A percentile compares a stretch with the other conserved stretches of the same genome.
Conservation (phyloP, 2,329 filamentous ascomycete species). For the Penicillium thymicola region DNA sequence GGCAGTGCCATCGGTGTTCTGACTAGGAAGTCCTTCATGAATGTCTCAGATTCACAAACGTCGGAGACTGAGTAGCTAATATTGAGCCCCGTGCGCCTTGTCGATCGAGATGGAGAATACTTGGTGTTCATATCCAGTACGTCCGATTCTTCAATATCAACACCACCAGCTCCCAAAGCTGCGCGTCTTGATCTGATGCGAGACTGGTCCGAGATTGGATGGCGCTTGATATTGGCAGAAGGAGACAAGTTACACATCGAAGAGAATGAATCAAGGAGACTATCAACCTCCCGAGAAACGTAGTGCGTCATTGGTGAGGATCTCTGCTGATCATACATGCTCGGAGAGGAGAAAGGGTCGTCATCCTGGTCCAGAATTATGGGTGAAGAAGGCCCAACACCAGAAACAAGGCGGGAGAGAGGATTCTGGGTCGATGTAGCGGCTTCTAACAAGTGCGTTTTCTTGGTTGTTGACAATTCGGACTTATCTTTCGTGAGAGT, state of each 20-base stretch:
- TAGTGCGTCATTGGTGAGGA: conserved; percentile 1
- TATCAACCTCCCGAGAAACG: conserved; percentile 20
- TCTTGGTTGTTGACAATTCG: conserved; percentile 28
- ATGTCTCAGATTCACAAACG: neutral
- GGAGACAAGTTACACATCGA: conserved; percentile 21
- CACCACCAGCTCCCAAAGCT: conserved; percentile 2
- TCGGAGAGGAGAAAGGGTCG: conserved; percentile 13
- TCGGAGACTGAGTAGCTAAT: conserved; percentile 27
- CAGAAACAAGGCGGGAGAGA: conserved; percentile 1
- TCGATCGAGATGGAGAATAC: neutral
- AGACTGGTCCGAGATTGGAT: conserved; percentile 13
- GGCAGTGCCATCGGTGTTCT: neutral
- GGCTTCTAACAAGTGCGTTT: conserved; percentile 31
- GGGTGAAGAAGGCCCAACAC: conserved; percentile 3
- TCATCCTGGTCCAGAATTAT: conserved; percentile 9
- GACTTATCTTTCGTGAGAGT: conserved; percentile 38
- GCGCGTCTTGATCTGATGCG: conserved; percentile 9
- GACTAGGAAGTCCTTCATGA: neutral
- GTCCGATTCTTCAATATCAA: conserved; percentile 14
- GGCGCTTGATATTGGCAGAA: conserved; percentile 20
- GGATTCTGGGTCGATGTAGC: conserved; percentile 18
- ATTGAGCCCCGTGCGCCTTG: conserved; percentile 9
- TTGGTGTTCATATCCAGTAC: conserved; percentile 1
- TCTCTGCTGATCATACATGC: conserved; percentile 17
- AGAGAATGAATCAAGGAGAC: conserved; percentile 27